Conservation (phyloP, 164 flowering plant species). For the Vitis riparia region DNA sequence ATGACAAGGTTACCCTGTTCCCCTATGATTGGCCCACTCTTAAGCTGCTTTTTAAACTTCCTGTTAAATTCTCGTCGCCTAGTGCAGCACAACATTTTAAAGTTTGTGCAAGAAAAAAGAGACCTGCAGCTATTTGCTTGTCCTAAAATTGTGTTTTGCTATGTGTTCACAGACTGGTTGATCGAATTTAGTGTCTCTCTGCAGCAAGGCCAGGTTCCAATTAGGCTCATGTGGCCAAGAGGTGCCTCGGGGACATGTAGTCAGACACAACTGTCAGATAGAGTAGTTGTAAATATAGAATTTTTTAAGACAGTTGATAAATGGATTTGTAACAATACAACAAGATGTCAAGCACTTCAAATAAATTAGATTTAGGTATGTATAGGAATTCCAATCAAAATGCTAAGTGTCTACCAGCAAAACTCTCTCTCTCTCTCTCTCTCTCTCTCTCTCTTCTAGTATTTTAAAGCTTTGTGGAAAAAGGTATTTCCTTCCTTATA, state of each 20-base stretch:
- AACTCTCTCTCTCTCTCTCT: slow-evolving; percentile 4
- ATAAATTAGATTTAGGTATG: background rate
- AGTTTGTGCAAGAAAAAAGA: background rate
- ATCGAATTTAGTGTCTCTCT: background rate
- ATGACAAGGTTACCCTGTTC: slow-evolving; percentile 4
- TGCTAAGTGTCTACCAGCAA: slow-evolving; percentile 1
- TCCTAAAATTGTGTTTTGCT: background rate
- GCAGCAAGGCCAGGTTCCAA: background rate
- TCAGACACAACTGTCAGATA: background rate
- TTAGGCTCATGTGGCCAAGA: too few relatives aligned
- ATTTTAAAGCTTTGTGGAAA: slow-evolving; percentile 14
- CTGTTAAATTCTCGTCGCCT: background rate
- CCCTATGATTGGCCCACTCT: background rate
- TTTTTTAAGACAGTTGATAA: too few relatives aligned
- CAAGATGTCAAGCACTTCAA: background rate
- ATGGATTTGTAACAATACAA: too few relatives aligned
- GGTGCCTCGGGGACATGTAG: too few relatives aligned
- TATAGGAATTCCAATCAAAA: background rate
- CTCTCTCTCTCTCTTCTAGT: background rate
- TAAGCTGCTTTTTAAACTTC: background rate
- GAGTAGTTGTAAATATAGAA: background rate
- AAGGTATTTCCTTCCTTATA: slow-evolving; percentile 27
- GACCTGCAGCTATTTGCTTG: background rate
- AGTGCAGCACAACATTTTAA: too few relatives aligned
- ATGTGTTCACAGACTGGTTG: background rate